Percentiles rank a stretch among this genome's conserved stretches.
Conservation (phyloP, 371 early-diverging fungal genomes). For the Mortierella sp. region DNA sequence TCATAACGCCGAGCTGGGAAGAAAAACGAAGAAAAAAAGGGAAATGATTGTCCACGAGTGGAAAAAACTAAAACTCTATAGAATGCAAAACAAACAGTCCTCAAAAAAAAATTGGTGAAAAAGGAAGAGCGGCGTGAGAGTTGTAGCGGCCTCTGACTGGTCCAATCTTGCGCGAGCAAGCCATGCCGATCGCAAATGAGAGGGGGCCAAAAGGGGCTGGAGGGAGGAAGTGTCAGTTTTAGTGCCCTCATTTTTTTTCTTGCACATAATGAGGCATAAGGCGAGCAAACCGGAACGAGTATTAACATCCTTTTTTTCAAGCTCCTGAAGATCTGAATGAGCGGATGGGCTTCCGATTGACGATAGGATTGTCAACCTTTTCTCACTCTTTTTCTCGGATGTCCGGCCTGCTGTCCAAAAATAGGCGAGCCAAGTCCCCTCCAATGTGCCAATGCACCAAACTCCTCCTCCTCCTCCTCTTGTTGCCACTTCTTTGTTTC, state of each 20-base stretch:
- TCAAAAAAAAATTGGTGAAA: background rate
- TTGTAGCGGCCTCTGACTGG: background rate
- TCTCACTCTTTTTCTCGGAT: background rate
- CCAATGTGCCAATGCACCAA: background rate
- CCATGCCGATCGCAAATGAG: background rate
- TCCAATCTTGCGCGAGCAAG: constrained; percentile 4
- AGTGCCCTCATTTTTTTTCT: background rate
- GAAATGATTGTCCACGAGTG: background rate
- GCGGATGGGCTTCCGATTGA: background rate
- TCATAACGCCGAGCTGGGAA: background rate
- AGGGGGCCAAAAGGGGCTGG: too few species aligned
- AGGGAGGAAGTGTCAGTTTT: background rate
- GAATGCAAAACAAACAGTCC: background rate
- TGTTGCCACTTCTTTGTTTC: background rate
- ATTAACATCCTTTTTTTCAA: background rate
- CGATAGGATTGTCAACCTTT: background rate
- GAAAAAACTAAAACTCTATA: background rate
- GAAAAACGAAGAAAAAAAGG: background rate
- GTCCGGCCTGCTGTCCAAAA: background rate
- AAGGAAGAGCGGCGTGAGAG: background rate
- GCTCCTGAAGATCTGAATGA: background rate
- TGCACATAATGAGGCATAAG: background rate
- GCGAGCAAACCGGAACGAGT: background rate
- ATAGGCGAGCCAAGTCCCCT: background rate
- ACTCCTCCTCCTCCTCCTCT: background rate